Evolutionary conservation across 2,329 filamentous ascomycete species (phyloP), one percentile per base, ranked within the genome.

Genomic region (Ophiosphaerella korrae): DNA sequence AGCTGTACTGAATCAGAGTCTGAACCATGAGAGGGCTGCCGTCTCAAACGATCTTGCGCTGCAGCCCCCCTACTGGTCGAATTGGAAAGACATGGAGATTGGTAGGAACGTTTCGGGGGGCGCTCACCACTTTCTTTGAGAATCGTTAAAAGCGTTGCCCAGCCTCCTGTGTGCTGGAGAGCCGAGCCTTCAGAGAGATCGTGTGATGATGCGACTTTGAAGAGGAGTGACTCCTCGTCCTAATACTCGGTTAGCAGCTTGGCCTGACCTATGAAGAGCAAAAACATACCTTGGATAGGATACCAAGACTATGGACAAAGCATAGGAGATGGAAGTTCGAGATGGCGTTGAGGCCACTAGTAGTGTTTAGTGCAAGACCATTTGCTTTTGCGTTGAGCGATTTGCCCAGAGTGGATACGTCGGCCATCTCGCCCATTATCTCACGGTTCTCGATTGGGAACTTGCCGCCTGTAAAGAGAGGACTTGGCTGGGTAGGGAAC

Each of bases 81-180:
- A 56, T 68, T 61, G 56, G 66, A 58, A 45, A 54, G 50, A 51
- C 57, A 48, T 39, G 67, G 58, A 53, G 60, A 62, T 47, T 58
- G 57, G 63, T 61, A 67, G 45, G 70, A 70, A 74, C 81, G 89
- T 83, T 94, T 95, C 76, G 87, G 87, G 84, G 88, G 85, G 85
- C 88, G 88, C 89, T 96, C 92, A 96, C 92, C 91, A 84, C 90
- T 92, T 85, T 92, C 89, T 86, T 94, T 86, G 78, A 97, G 84
- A 74, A 99, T 96, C 75, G 89, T 88, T 77, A 93, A 83, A 70
- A 99, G 82, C 52, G 91, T 97, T 75, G 92, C 89, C 94, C 94
- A 99, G 69, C 94, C 94, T 70, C 88, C 84, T 65, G 89, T 92
- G 65, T 91, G 88, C 75, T 92, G 85, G 63, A 99, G 83, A 71